phyloP scores from a whole-genome alignment of 73 alveolate genomes.

The Tetrahymena elliotti region DNA sequence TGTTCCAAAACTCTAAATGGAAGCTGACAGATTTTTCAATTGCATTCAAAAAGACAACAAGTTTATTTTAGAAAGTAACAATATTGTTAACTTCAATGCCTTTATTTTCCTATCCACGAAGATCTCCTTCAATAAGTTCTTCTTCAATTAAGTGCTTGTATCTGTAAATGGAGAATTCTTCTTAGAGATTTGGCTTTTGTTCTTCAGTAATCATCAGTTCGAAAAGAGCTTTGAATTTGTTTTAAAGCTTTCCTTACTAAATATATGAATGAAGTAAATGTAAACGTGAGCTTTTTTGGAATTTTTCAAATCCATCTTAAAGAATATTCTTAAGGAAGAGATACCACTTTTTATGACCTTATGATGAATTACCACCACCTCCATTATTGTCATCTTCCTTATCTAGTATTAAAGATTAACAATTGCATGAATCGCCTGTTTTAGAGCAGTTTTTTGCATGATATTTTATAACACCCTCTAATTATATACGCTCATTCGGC shows the following conservation, averaged over 20 bases:
- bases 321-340: slow-evolving; percentile 1
- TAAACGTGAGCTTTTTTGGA: slow-evolving; percentile 34
- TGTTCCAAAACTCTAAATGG: slow-evolving; percentile 47
- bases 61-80: slow-evolving; percentile 22
- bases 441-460: slow-evolving; percentile 33
- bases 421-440: slow-evolving; percentile 9
- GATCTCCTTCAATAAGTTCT: slow-evolving; percentile 35
- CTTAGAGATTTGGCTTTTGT: slow-evolving; percentile 34
- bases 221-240: slow-evolving; percentile 38
- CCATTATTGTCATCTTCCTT: slow-evolving; percentile 16
- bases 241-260: slow-evolving; percentile 29
- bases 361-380: neutral
- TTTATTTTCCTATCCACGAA: slow-evolving; percentile 26
- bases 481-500: slow-evolving; percentile 4
- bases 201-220: slow-evolving; percentile 47
- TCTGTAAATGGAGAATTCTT: slow-evolving; percentile 35
- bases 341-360: slow-evolving; percentile 39
- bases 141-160: slow-evolving; percentile 40
- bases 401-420: slow-evolving; percentile 7
- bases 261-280: slow-evolving; percentile 25
- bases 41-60: slow-evolving; percentile 19
- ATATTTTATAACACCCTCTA: slow-evolving; percentile 36
- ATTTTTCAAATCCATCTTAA: slow-evolving; percentile 26
- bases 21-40: slow-evolving; percentile 37
- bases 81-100: slow-evolving; percentile 38